Evolutionary conservation across 2,329 filamentous ascomycete genomes (phyloP).

Genomic region (Amauroascus verrucosus): DNA sequence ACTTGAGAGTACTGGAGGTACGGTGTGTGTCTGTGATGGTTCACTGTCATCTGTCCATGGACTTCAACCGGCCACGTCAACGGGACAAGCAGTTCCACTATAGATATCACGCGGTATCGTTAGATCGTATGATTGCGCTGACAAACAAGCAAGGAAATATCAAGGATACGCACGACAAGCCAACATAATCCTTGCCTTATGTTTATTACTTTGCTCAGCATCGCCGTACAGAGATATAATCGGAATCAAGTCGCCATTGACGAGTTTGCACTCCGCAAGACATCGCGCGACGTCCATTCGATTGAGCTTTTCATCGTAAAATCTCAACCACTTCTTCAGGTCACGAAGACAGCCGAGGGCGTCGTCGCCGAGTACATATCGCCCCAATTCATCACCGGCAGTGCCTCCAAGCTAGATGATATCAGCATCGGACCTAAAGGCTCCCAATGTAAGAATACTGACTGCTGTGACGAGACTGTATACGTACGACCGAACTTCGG

Average conservation of each 20-base stretch:
- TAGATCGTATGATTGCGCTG: neutral
- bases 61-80: constrained; percentile 91
- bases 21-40: constrained; percentile 84
- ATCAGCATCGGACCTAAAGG: neutral
- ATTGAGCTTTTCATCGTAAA: constrained; percentile 88
- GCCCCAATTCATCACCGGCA: constrained; percentile 65
- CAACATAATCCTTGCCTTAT: constrained; percentile 68
- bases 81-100: constrained; percentile 77
- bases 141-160: neutral
- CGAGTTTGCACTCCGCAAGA: constrained; percentile 81
- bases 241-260: constrained; percentile 78
- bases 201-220: constrained; percentile 58
- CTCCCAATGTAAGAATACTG: constrained; percentile 31
- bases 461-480: constrained; percentile 90
- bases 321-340: constrained; percentile 86
- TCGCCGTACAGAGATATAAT: constrained; percentile 78
- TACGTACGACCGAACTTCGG: constrained; percentile 85
- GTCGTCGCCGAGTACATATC: constrained; percentile 85
- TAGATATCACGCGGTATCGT: neutral
- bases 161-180: constrained; percentile 54
- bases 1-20: constrained; percentile 82
- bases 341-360: constrained; percentile 85
- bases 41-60: constrained; percentile 71
- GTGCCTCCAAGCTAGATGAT: constrained; percentile 67
- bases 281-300: constrained; percentile 91